phyloP scores from a whole-genome alignment of 192 early-diverging fungal genomes.

The Chytriomyces hyalinus region DNA sequence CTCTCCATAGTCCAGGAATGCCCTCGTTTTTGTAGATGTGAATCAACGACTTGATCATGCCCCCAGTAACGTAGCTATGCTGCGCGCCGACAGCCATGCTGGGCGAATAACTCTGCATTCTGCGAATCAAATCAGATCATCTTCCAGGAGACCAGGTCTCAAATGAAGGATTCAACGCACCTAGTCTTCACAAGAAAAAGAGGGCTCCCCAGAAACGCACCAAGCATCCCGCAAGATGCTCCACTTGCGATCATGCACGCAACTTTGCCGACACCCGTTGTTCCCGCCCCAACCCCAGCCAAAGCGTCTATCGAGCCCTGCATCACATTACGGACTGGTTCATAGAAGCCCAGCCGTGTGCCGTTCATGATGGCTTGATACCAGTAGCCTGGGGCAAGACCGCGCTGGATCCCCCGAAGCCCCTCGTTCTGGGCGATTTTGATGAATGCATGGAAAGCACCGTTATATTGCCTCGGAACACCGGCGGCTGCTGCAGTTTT shows the following conservation, averaged over 20 bases:
- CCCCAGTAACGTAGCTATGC: constrained; percentile 74
- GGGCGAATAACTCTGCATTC: constrained; percentile 41
- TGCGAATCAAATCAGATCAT: not conserved
- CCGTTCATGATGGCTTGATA: constrained; percentile 94
- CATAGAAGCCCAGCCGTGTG: constrained; percentile 88
- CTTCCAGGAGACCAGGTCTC: not conserved
- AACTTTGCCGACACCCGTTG: constrained; percentile 44
- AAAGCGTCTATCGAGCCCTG: constrained; percentile 34
- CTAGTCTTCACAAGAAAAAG: constrained; percentile 89
- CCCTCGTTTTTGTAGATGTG: constrained; percentile 75
- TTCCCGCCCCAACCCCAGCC: constrained; percentile 11
- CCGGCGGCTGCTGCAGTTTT: not conserved
- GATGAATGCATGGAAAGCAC: constrained; percentile 76
- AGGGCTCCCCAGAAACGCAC: constrained; percentile 82
- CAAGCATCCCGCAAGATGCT: constrained; percentile 77
- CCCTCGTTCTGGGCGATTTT: constrained; percentile 84
- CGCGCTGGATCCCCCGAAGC: constrained; percentile 82
- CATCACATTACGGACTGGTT: constrained; percentile 72
- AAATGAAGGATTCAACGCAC: constrained; percentile 6
- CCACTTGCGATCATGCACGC: constrained; percentile 75
- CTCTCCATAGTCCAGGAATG: constrained; percentile 81
- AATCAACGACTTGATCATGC: constrained; percentile 67
- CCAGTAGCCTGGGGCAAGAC: constrained; percentile 82
- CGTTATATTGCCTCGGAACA: constrained; percentile 62
- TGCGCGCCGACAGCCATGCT: constrained; percentile 75